These are phyloP conservation scores for Aphanomyces invadans DNA, from an alignment of 352 stramenopile species.

Conservation along the genomic window DNA sequence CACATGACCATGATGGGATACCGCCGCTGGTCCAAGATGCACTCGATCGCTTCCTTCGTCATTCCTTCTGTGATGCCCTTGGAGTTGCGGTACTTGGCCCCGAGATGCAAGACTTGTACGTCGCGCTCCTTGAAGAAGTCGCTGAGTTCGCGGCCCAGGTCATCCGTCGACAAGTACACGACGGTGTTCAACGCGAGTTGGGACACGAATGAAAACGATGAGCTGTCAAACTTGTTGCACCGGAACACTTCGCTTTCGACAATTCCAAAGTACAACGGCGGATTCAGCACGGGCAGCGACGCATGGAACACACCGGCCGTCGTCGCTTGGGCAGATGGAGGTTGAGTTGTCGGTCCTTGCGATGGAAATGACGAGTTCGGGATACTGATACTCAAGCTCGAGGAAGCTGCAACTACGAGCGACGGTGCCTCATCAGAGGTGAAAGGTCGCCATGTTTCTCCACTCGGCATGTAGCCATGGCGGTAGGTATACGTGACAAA, in stretches of 20 bases:
- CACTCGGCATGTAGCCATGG: not conserved
- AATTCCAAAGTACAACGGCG: conserved; percentile 82
- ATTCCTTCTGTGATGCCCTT: conserved; percentile 77
- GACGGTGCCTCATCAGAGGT: too few species aligned
- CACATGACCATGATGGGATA: conserved; percentile 83
- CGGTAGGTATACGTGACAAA: not conserved
- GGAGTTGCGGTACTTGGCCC: conserved; percentile 65
- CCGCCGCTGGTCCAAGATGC: conserved; percentile 65
- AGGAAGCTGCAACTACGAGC: not conserved
- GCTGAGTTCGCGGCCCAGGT: conserved; percentile 61
- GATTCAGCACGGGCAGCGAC: conserved; percentile 69
- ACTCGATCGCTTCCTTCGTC: conserved; percentile 80
- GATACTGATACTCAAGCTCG: conserved; percentile 19
- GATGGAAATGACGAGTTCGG: conserved; percentile 6
- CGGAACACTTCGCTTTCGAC: conserved; percentile 77
- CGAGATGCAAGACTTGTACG: conserved; percentile 71
- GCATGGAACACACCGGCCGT: too few species aligned
- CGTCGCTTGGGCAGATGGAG: conserved; percentile 22
- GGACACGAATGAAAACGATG: conserved; percentile 73
- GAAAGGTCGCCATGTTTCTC: too few species aligned
- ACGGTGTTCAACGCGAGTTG: conserved; percentile 77
- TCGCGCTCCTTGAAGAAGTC: conserved; percentile 80
- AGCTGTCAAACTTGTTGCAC: conserved; percentile 82
- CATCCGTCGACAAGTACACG: conserved; percentile 79
- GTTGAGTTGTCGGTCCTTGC: too few species aligned